Evolutionary conservation across 768 basidiomycete genomes (phyloP), one percentile per base, ranked within the genome.

Genomic region (Tricholoma saponaceum): DNA sequence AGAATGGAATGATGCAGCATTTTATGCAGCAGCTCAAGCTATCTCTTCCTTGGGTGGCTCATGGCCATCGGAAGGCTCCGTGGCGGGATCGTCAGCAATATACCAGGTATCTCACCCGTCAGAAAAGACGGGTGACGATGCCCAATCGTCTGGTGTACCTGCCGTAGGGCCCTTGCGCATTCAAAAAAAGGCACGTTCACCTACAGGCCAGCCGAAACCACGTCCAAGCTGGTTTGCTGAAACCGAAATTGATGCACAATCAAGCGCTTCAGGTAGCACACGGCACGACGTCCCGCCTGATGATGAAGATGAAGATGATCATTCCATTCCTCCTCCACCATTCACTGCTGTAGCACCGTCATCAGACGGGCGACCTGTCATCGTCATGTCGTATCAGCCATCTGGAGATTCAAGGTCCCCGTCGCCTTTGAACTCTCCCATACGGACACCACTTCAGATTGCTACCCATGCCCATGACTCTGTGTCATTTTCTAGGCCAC

Each of bases 1-100:
- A 64, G 69, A 69, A 46, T 84, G 82, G 75, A 76, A 82, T 58
- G 78, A 81, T 46, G 68, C 69, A 20, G 60, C 55, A 2, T 78
- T 75, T 55, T 64, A 70, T 28, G 66, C 71, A 10, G 72, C 73
- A 35, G 68, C 67, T 20, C 67, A 63, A 32, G 62, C 64, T 26
- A 5, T 47, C 25, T 47, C 44, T 47, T 47, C 44, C 16, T 50
- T n/a, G 2, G 47, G 6, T 50, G 18, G 7, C 22, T 26, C 25
- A 26, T 14, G 4, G 13, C 26, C 46, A 47, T 47, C 46, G 23
- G 25, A 47, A 5, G 16, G 47, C 16, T 18, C 10, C 1, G 47
- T 26, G 10, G 44, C 50, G 25, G 58, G 51, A 44, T 56, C 58
- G 26, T 65, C 59, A 25, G 25, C 52, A 13, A 25, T 22, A 16